Base-by-base conservation (phyloP, 2,329 filamentous ascomycete species). In the Monosporascus sp. region DNA sequence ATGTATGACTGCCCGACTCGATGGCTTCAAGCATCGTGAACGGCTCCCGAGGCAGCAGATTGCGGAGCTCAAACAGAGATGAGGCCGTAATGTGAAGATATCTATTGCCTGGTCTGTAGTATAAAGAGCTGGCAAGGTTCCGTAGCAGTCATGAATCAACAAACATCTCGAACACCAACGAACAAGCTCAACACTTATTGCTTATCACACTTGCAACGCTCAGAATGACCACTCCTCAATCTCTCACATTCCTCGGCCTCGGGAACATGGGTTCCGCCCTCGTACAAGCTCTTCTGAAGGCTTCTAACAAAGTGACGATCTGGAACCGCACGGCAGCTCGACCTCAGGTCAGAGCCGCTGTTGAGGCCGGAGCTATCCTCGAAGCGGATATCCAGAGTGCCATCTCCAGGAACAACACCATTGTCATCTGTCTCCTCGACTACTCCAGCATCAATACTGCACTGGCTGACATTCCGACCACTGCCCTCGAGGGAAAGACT, bases 401-500 rank as follows among this genome's bases (percentile, higher is more conserved):
- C 27, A 36, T 65, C 7, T n/a, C 37, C 17, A 25, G 42, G n/a
- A 58, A 51, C 55, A 34, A 51, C n/a, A 49, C 51, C 38, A 47
- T 63, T 52, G 44, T 67, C 42, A 45, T 66, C 51, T 65, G 62
- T 48, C 52, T 65, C 39, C 50, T 65, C 39, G 60, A 65, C 57
- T 66, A 66, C 53, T 37, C 49, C 22, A 24, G 54, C 49, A 53
- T 66, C 31, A 52, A 55, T 11, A 47, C 48, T 3, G 38, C 51
- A 22, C 42, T 54, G 37, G 34, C 48, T 36, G 18, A 53, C 48
- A 45, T 47, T 24, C 47, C 51, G 22, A 37, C 27, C 5, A 17
- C 20, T 15, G 47, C 27, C 36, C 49, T 65, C 15, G 25, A 51
- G 2, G 59, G 54, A 41, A 66, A 66, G 50, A 61, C 55, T 1